Evolutionary conservation across 768 basidiomycete genomes (phyloP), one percentile per base, ranked within the genome.

Genomic region (Hypholoma sublateritium): DNA sequence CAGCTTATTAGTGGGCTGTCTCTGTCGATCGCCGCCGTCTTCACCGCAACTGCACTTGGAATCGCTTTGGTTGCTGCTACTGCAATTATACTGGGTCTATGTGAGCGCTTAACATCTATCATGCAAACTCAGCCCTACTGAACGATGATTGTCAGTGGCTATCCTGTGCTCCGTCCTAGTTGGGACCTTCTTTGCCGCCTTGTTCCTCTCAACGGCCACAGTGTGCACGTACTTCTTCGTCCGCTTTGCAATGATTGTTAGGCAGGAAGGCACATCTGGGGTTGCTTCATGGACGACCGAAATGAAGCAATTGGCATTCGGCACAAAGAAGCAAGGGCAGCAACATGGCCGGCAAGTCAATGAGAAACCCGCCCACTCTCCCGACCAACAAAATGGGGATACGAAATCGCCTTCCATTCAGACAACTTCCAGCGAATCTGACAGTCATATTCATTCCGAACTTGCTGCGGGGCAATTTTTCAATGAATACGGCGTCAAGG

Each of bases 191-290:
- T 62, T 67, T 47, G 41, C 63, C 16, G 64, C 71, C 39, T 35
- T 59, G 36, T 57, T 67, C 53, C 48, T 72, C 16, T 67, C 70
- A 12, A 16, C 52, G 28, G 24, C 62, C 11, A 49, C 57, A 28
- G 54, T 70, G 14, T 59, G 55, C 17, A 52, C 62, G 9, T 70
- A 66, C 53, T 49, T 68, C 43, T 57, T 62, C 55, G 37, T 62
- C 44, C 62, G 67, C 5, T 53, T 69, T 21, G 46, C 62, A 12
- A 32, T 61, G 25, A 55, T 65, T 13, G 42, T 65, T 13, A 60
- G 65, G 19, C 44, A 48, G 25, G 61, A 64, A 8, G 70, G 71
- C 21, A 37, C 55, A 5, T 56, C 60, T 36, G 71, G 69, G 8
- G 37, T 65, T 11, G 59, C 55, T n/a, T 17, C 50, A 8, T 68